A percentile compares a stretch with the other conserved stretches of the same genome.
These are phyloP conservation scores for Acacia melanoxylon DNA, from an alignment of 306 rosid species.

Conservation along the genomic window DNA sequence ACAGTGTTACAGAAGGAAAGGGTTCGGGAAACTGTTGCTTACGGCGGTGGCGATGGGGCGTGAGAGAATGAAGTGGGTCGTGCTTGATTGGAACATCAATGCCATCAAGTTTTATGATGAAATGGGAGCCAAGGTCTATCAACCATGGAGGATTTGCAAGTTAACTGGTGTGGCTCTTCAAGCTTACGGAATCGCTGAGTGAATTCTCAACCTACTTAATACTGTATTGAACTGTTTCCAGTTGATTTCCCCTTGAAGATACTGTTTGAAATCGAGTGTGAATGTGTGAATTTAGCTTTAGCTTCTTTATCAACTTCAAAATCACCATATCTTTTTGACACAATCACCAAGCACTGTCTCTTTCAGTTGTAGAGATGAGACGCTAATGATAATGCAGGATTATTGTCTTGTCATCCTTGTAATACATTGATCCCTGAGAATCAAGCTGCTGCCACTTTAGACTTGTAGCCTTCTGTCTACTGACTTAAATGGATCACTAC, in stretches of 20 bases:
- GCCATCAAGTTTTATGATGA: not conserved
- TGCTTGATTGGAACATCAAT: not conserved
- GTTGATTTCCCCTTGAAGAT: not conserved
- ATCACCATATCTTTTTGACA: conserved; percentile 52
- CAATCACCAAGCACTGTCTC: conserved; percentile 22
- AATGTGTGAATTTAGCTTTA: not conserved
- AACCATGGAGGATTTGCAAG: not conserved
- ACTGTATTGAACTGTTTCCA: not conserved
- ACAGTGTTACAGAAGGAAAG: no score
- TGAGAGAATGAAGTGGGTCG: not conserved
- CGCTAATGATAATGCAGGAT: not conserved
- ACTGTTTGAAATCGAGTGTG: not conserved
- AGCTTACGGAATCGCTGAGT: not conserved
- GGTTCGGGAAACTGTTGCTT: no score
- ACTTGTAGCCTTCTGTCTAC: conserved; percentile 61
- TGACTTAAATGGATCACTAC: conserved; percentile 43
- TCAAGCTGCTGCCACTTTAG: conserved; percentile 55
- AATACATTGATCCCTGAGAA: conserved; percentile 18
- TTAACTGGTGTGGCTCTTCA: not conserved
- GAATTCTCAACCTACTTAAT: not conserved
- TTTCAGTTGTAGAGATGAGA: conserved; percentile 49
- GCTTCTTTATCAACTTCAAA: conserved; percentile 77
- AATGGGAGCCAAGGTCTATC: not conserved
- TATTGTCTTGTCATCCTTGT: conserved; percentile 37
- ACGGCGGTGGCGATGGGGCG: not conserved